Evolutionary conservation across 2,329 filamentous ascomycete genomes (phyloP).

Genomic region (Ampelomyces quisqualis): DNA sequence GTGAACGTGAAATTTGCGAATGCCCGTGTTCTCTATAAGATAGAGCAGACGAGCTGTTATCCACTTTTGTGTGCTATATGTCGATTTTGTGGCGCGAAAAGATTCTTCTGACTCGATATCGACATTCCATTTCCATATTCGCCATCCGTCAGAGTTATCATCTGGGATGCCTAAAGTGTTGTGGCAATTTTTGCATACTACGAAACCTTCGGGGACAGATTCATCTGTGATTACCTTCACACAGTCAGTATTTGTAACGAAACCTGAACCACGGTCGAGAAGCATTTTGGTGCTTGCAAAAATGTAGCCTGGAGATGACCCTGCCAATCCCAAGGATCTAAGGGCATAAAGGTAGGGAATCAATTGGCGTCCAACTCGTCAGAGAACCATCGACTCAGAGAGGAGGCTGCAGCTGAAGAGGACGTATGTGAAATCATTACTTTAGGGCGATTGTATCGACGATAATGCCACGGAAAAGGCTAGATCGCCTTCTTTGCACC

Average conservation of each 20-base stretch:
- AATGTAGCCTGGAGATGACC: conserved; percentile 39
- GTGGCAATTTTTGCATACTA: conserved; percentile 46
- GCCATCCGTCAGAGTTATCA: conserved; percentile 48
- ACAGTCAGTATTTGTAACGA: conserved; percentile 12
- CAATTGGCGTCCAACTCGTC: conserved; percentile 31
- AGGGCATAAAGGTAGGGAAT: conserved; percentile 37
- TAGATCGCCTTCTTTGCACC: conserved; percentile 60
- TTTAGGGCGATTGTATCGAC: conserved; percentile 63
- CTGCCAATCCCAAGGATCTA: conserved; percentile 36
- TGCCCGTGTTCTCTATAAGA: conserved; percentile 57
- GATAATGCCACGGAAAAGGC: conserved; percentile 51
- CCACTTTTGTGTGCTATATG: conserved; percentile 43
- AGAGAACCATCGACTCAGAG: conserved; percentile 32
- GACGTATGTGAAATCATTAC: conserved; percentile 36
- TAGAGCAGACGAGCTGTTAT: conserved; percentile 59
- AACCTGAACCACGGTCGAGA: too few relatives aligned
- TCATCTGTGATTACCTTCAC: conserved; percentile 8
- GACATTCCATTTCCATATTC: conserved; percentile 54
- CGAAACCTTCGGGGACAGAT: conserved; percentile 4
- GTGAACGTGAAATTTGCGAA: conserved; percentile 59
- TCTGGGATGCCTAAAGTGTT: conserved; percentile 46
- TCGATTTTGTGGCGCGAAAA: conserved; percentile 7
- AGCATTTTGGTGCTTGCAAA: too few relatives aligned
- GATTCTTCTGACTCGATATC: conserved; percentile 31
- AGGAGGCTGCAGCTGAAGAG: conserved; percentile 33